Conservation (phyloP, 345 rosid species). For the Atalantia buxifolia region DNA sequence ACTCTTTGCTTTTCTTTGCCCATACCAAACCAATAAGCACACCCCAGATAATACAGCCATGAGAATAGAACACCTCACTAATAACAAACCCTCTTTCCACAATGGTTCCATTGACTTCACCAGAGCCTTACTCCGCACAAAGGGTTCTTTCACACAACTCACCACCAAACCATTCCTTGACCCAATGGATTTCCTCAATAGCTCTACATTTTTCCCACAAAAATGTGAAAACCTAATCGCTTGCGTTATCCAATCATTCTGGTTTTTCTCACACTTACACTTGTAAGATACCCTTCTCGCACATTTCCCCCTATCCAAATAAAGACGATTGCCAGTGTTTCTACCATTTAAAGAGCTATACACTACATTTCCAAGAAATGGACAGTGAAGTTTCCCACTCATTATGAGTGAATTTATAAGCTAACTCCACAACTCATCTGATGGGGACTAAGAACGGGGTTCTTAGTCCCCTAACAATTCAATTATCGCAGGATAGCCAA, state of each 20-base stretch:
- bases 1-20: constrained; percentile 65
- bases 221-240: constrained; percentile 60
- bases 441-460: constrained; percentile 63
- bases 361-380: constrained; percentile 53
- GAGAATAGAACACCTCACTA: constrained; percentile 79
- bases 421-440: constrained; percentile 31
- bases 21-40: constrained; percentile 86
- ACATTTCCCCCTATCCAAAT: constrained; percentile 25
- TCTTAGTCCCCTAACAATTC: constrained; percentile 50
- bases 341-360: constrained; percentile 23
- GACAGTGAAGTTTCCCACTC: constrained; percentile 50
- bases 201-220: constrained; percentile 62
- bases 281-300: constrained; percentile 32
- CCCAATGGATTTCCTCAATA: constrained; percentile 58
- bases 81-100: constrained; percentile 73
- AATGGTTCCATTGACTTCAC: constrained; percentile 60
- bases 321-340: constrained; percentile 15
- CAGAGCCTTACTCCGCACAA: constrained; percentile 52
- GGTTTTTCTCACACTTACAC: constrained; percentile 51
- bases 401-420: constrained; percentile 29
- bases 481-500: neutral
- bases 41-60: constrained; percentile 75
- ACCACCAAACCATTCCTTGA: constrained; percentile 52
- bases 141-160: constrained; percentile 61
- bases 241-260: constrained; percentile 61